Percentiles rank a stretch among this genome's conserved stretches.
Evolutionary conservation across 1,284 basidiomycete species (phyloP).

Genomic region (Serendipita sp.): DNA sequence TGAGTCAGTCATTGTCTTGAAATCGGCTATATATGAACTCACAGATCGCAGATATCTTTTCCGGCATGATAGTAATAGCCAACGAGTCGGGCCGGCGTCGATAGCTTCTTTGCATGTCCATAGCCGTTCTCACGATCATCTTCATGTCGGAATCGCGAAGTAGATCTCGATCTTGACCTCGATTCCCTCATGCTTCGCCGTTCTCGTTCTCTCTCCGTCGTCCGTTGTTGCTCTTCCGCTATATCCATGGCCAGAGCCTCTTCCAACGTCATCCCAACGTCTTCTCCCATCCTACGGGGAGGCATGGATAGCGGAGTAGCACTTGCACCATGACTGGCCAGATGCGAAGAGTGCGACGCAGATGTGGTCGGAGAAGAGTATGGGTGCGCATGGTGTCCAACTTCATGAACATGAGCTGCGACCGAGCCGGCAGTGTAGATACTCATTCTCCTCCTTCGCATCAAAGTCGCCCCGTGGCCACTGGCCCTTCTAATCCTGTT

Average conservation of each 20-base stretch:
- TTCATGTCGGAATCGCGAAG: conserved; percentile 7
- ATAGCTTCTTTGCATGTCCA: conserved; percentile 29
- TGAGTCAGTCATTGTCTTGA: conserved; percentile 13
- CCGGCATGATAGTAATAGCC: conserved; percentile 81
- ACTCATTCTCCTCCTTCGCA: neutral
- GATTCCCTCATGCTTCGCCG: conserved; percentile 3
- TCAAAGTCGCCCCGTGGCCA: neutral
- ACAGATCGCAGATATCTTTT: conserved; percentile 65
- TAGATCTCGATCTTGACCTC: conserved; percentile 1
- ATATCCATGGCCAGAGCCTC: neutral
- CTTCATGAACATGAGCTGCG: neutral
- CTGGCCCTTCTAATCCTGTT: neutral
- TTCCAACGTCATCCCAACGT: neutral
- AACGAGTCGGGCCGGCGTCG: conserved; percentile 38
- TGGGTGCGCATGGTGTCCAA: neutral
- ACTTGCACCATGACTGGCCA: too few relatives aligned
- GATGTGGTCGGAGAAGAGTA: neutral
- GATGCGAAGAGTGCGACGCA: neutral
- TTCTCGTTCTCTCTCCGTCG: neutral
- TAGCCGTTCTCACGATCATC: conserved; percentile 8
- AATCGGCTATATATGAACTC: conserved; percentile 24
- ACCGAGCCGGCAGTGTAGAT: neutral
- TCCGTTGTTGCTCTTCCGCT: neutral
- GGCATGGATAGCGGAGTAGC: neutral
- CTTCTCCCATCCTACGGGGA: neutral